These are phyloP conservation scores for Amylocystis lapponica DNA, from an alignment of 768 basidiomycete species.

Conservation along the genomic window DNA sequence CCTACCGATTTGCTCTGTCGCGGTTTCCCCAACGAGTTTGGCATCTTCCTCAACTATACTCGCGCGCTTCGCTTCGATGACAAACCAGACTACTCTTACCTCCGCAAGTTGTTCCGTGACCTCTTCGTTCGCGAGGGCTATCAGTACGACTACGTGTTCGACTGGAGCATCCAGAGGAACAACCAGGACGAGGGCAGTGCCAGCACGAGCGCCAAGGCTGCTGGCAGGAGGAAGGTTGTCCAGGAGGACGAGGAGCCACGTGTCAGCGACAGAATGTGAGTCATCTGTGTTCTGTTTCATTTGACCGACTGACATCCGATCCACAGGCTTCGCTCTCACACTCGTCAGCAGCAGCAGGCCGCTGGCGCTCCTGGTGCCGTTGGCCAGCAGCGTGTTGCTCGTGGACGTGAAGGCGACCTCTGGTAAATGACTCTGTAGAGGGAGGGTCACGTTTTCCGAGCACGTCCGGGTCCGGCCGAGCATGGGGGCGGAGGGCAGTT, in stretches of 20 bases:
- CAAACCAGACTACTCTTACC: constrained; percentile 99
- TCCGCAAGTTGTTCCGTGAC: constrained; percentile 98
- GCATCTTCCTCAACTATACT: constrained; percentile 98
- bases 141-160: constrained; percentile 99
- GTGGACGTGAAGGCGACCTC: constrained; percentile 40
- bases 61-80: constrained; percentile 99
- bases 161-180: constrained; percentile 94
- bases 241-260: constrained; percentile 84
- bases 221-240: constrained; percentile 71
- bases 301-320: constrained; percentile 10
- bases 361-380: constrained; percentile 40
- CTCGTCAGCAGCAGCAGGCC: constrained; percentile 67
- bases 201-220: constrained; percentile 56
- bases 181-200: constrained; percentile 61
- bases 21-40: constrained; percentile 99
- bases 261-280: constrained; percentile 79
- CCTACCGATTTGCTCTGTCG: constrained; percentile 96
- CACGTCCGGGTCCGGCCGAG: constrained; percentile 42
- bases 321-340: constrained; percentile 79
- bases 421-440: constrained; percentile 33
- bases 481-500: constrained; percentile 40
- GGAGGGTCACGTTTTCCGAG: constrained; percentile 25
- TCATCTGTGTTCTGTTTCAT: constrained; percentile 8
- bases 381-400: constrained; percentile 38
- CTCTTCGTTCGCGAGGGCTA: constrained; percentile 96